Conservation (phyloP, 2,329 filamentous ascomycete species). For the Fusarium sp. region DNA sequence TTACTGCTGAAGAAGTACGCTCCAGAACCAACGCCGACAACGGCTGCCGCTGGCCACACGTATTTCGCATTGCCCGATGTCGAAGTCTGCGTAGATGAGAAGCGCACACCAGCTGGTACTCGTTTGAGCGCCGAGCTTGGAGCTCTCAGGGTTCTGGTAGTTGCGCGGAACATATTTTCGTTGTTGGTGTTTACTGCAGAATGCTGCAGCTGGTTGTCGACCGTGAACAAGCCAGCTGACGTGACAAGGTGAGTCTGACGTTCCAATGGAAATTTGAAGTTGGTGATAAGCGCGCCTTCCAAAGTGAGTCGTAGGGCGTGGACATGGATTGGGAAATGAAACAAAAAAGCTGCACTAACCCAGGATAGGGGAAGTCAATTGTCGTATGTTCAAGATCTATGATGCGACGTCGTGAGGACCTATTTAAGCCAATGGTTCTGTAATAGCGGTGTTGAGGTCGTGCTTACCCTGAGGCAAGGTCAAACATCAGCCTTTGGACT, state of each 20-base stretch:
- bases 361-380: not conserved
- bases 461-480: conserved; percentile 9
- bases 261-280: not conserved
- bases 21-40: conserved; percentile 22
- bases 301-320: no score
- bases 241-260: not conserved
- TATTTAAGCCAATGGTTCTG: not conserved
- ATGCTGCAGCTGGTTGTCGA: no score
- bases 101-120: conserved; percentile 10
- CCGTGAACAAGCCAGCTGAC: conserved; percentile 7
- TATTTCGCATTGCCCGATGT: conserved; percentile 1
- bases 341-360: not conserved
- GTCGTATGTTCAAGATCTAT: not conserved
- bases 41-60: conserved; percentile 14
- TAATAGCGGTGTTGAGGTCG: not conserved
- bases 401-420: conserved; percentile 1
- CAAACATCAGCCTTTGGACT: not conserved
- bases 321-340: not conserved
- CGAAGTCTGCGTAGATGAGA: conserved; percentile 28
- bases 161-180: conserved; percentile 34
- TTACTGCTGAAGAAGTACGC: conserved; percentile 21
- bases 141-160: not conserved
- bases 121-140: conserved; percentile 7
- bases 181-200: not conserved
- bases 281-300: not conserved